Conservation (phyloP, 2,329 filamentous ascomycete species). For the Mycogone perniciosa region DNA sequence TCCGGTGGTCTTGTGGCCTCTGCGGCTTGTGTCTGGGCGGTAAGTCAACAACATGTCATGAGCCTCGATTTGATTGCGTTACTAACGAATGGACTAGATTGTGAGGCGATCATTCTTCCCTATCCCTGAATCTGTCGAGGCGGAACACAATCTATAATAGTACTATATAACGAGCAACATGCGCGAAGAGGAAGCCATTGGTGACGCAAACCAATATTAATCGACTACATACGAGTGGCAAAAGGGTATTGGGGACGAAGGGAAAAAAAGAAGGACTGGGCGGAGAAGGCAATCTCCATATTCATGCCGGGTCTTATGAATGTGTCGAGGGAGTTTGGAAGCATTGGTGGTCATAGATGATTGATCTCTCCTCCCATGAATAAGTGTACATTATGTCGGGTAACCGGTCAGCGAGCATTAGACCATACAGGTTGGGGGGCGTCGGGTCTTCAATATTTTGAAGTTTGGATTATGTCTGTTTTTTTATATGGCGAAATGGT, state of each 20-base stretch:
- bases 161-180: slow-evolving; percentile 1
- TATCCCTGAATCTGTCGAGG: slow-evolving; percentile 25
- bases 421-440: slow-evolving; percentile 32
- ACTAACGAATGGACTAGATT: slow-evolving; percentile 22
- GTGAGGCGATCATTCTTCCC: slow-evolving; percentile 38
- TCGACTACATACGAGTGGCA: slow-evolving; percentile 6
- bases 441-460: slow-evolving; percentile 13
- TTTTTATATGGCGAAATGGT: not conserved
- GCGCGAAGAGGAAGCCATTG: slow-evolving; percentile 1
- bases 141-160: slow-evolving; percentile 9
- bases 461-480: slow-evolving; percentile 7
- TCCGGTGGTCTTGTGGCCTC: slow-evolving; percentile 84
- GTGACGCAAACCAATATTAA: slow-evolving; percentile 6
- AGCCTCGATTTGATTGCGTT: too few relatives aligned
- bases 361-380: slow-evolving; percentile 49
- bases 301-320: not conserved
- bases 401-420: slow-evolving; percentile 39
- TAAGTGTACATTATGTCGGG: slow-evolving; percentile 45
- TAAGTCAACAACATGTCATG: slow-evolving; percentile 44
- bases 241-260: not conserved
- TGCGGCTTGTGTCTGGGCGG: slow-evolving; percentile 82
- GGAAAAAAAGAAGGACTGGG: not conserved
- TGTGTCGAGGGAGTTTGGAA: slow-evolving; percentile 17
- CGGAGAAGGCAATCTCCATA: not conserved
- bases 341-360: slow-evolving; percentile 37